Conservation (phyloP, 1,284 basidiomycete genomes). For the Ustilago xerochloae region DNA sequence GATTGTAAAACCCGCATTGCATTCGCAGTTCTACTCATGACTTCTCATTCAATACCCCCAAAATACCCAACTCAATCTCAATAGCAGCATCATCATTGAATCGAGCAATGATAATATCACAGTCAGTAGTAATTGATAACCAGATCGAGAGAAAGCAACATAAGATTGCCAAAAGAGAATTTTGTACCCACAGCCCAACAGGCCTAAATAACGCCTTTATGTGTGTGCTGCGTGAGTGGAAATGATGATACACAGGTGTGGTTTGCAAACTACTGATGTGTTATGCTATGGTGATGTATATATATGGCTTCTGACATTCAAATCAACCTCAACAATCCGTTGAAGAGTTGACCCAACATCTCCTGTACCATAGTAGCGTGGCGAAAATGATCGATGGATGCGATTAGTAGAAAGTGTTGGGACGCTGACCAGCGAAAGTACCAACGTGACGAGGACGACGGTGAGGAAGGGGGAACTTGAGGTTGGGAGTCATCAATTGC, state of each 20-base stretch:
- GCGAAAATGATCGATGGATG: constrained; percentile 13
- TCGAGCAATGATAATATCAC: no score
- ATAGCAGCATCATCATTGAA: no score
- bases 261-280: not conserved
- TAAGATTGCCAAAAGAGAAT: constrained; percentile 31
- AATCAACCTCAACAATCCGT: no score
- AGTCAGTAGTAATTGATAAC: no score
- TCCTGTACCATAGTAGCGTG: no score
- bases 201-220: no score
- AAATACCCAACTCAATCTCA: not conserved
- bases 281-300: not conserved
- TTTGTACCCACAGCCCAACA: constrained; percentile 13
- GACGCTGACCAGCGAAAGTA: constrained; percentile 69
- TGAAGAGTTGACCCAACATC: no score
- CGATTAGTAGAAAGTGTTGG: constrained; percentile 70
- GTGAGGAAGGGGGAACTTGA: constrained; percentile 99
- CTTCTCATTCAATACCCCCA: no score
- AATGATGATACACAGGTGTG: constrained; percentile 10
- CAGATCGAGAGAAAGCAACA: constrained; percentile 34
- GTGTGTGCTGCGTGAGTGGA: no score
- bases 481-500: constrained; percentile 87
- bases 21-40: not conserved
- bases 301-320: not conserved
- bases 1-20: constrained; percentile 15
- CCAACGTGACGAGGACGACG: constrained; percentile 72